phyloP scores from a whole-genome alignment of 306 rosid species.

The Albizia julibrissin region DNA sequence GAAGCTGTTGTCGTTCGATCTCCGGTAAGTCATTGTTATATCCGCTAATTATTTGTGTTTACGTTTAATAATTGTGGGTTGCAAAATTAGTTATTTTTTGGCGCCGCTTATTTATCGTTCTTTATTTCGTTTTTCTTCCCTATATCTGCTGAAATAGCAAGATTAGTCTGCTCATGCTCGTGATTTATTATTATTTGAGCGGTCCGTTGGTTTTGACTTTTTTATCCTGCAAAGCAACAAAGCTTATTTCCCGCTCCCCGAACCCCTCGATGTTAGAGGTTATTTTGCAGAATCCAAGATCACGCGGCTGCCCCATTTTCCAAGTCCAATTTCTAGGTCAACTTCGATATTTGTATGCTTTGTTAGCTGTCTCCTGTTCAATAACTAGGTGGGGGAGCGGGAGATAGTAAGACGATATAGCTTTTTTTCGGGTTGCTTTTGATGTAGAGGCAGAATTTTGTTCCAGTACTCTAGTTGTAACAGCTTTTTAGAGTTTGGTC shows the following conservation, averaged over 20 bases:
- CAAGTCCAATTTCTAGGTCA: neutral
- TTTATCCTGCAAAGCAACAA: neutral
- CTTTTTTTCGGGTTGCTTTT: constrained; percentile 21
- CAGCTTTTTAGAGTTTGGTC: neutral
- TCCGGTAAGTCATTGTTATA: constrained; percentile 51
- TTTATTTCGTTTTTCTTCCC: neutral
- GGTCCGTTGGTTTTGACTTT: neutral
- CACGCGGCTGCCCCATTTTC: neutral
- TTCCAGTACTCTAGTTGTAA: neutral
- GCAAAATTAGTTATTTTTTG: neutral
- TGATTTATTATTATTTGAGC: constrained; percentile 19
- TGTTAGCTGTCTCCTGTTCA: constrained; percentile 10
- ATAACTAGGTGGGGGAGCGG: neutral
- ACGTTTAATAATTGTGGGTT: neutral
- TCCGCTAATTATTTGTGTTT: neutral
- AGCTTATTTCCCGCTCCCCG: neutral
- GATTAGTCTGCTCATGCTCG: neutral
- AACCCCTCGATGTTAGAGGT: neutral
- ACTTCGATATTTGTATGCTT: constrained; percentile 5
- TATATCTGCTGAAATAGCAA: constrained; percentile 11
- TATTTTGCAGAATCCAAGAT: neutral
- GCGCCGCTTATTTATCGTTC: neutral
- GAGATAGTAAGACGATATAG: constrained; percentile 5
- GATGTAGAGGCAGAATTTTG: constrained; percentile 3
- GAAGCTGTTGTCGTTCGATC: constrained; percentile 84